Evolutionary conservation across 2,329 filamentous ascomycete genomes (phyloP), one percentile per base, ranked within the genome.

Genomic region (Onygena corvina): DNA sequence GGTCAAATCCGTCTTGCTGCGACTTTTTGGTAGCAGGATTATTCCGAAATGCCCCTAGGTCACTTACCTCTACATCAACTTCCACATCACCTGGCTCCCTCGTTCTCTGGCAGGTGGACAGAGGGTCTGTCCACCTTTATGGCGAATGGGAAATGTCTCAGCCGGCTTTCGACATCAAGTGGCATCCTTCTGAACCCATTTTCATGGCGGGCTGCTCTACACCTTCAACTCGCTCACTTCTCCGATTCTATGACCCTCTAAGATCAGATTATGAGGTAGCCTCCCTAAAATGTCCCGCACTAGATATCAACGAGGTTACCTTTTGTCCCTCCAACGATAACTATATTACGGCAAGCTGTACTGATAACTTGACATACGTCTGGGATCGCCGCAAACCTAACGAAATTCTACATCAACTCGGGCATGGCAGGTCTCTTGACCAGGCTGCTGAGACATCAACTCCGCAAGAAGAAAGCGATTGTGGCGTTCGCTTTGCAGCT

Each of bases 301-400:
- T 71, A 5, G 79, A 82, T 59, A 79, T 81, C 55, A 81, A 81
- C 50, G 76, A 80, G 50, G 65, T 81, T 0, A 65, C 73, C 0
- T 76, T 74, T 55, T 75, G 71, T 50, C 68, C 67, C 1, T 50
- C 57, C 35, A 58, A 67, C 42, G 50, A 73, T 1, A 68, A 71
- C 31, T 66, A 79, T 49, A 64, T 81, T 9, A 74, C 76, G 5
- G 76, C 75, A 9, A 76, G 77, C 8, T 80, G 77, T 53, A 81
- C 79, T 0, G 71, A 80, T 59, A 76, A 77, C 2, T 66, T 66
- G 25, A 74, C 75, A 0, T 81, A 80, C 59, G 66, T 81, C 3
- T 82, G 77, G 77, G 79, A 82, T 58, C 60, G 67, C 23, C 74
- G 79, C 1, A 63, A 63, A 11, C 65, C 67, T 0, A 62, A 70